A percentile compares a stretch with the other conserved stretches of the same genome.
These are phyloP conservation scores for Sporothrix curviconia DNA, from an alignment of 2,329 filamentous ascomycete species.

Conservation along the genomic window DNA sequence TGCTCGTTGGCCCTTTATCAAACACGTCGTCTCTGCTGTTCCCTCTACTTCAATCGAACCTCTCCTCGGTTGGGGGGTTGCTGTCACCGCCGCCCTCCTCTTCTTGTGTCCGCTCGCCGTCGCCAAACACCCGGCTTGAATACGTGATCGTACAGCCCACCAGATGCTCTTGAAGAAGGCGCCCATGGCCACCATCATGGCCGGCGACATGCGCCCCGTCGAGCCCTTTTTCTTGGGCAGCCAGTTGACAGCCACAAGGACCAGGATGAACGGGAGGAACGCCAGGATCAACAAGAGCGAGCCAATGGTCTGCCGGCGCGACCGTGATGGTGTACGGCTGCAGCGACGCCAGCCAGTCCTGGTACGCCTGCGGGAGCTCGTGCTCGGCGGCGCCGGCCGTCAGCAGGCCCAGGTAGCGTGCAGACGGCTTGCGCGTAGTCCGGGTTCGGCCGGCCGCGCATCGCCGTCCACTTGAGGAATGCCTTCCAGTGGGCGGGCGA, in stretches of 20 bases:
- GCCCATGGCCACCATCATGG: slow-evolving; percentile 51
- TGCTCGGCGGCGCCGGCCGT: slow-evolving; percentile 73
- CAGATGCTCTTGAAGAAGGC: slow-evolving; percentile 46
- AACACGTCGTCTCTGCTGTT: too few relatives aligned
- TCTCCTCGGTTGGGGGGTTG: too few relatives aligned
- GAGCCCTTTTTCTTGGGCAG: slow-evolving; percentile 46
- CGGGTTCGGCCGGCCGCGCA: slow-evolving; percentile 52
- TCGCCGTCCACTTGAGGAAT: slow-evolving; percentile 33
- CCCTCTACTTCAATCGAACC: too few relatives aligned
- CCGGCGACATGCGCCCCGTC: slow-evolving; percentile 47
- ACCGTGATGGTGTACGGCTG: slow-evolving; percentile 66
- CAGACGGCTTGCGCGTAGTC: slow-evolving; percentile 75
- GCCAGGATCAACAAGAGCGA: slow-evolving; percentile 50
- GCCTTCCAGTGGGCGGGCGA: slow-evolving; percentile 33
- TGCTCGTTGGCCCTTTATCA: too few relatives aligned
- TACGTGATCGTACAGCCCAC: slow-evolving; percentile 38
- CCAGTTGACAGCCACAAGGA: slow-evolving; percentile 21
- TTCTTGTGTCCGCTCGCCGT: slow-evolving; percentile 64
- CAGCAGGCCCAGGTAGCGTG: slow-evolving; percentile 76
- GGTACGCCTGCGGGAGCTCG: slow-evolving; percentile 71
- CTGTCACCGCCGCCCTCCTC: neutral
- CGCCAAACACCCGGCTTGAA: slow-evolving; percentile 65
- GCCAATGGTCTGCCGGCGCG: slow-evolving; percentile 58
- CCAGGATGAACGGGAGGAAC: slow-evolving; percentile 47
- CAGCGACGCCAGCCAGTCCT: slow-evolving; percentile 62